Conservation (phyloP, 192 early-diverging fungal species). For the Backusella macrospora region DNA sequence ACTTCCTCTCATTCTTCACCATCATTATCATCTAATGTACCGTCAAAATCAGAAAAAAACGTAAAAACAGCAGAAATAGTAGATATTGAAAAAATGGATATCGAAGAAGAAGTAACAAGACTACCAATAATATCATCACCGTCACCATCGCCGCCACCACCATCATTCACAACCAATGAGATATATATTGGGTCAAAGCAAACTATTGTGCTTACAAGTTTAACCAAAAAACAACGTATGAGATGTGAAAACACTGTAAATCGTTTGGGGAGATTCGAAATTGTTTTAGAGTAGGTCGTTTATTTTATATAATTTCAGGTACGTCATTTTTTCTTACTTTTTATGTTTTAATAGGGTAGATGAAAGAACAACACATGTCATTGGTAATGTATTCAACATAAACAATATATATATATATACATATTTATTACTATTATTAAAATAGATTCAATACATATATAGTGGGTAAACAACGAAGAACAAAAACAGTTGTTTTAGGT, state of each 20-base stretch:
- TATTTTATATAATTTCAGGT: not conserved
- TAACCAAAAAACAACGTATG: not conserved
- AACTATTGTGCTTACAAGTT: conserved; percentile 16
- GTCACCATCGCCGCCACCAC: not conserved
- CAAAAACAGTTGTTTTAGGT: conserved; percentile 8
- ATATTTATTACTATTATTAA: not conserved
- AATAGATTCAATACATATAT: not conserved
- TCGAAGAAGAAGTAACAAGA: not conserved
- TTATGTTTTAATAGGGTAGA: conserved; percentile 18
- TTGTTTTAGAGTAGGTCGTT: not conserved
- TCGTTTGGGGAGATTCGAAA: conserved; percentile 1
- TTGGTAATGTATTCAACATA: conserved; percentile 4
- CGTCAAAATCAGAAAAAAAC: not conserved
- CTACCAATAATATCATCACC: not conserved
- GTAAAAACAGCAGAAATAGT: not conserved
- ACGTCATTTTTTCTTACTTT: not conserved
- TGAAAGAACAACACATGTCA: conserved; percentile 32
- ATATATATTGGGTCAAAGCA: not conserved
- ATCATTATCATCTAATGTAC: not conserved
- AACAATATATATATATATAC: too few relatives aligned
- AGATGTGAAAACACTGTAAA: not conserved
- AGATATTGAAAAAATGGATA: not conserved
- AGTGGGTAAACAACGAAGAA: conserved; percentile 19
- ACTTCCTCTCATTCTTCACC: not conserved
- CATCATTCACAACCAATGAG: not conserved